phyloP scores from a whole-genome alignment of 2,329 filamentous ascomycete genomes.

The Talaromyces sp. region DNA sequence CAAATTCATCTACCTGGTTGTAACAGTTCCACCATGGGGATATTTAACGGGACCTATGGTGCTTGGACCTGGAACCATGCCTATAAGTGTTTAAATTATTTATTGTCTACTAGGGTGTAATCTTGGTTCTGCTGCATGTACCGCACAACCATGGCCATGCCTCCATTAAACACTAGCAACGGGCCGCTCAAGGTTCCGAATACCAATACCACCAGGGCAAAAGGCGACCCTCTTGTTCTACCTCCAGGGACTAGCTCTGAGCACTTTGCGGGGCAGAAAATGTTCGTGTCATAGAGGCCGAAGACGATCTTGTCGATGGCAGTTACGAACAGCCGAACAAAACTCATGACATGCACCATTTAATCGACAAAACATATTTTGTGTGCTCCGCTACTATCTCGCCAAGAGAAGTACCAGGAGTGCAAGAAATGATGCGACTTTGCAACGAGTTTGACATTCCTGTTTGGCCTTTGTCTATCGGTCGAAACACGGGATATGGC shows the following conservation, averaged over 20 bases:
- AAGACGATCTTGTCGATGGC: slow-evolving; percentile 12
- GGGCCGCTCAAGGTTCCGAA: not conserved
- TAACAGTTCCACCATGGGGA: too few relatives aligned
- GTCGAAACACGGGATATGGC: slow-evolving; percentile 46
- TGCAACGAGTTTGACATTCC: slow-evolving; percentile 30
- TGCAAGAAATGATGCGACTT: slow-evolving; percentile 14
- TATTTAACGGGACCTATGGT: too few relatives aligned
- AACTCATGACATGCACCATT: slow-evolving; percentile 36
- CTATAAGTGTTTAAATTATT: too few relatives aligned
- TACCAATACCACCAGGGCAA: not conserved
- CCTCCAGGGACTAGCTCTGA: not conserved
- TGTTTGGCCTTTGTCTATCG: slow-evolving; percentile 31
- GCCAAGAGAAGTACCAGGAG: slow-evolving; percentile 14
- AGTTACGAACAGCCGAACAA: slow-evolving; percentile 29
- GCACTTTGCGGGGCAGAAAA: slow-evolving; percentile 15
- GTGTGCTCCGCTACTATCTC: slow-evolving; percentile 39
- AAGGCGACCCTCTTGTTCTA: not conserved
- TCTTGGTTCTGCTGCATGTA: too few relatives aligned
- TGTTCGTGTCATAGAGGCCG: slow-evolving; percentile 17
- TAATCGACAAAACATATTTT: slow-evolving; percentile 41
- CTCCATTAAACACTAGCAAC: not conserved
- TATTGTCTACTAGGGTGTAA: too few relatives aligned
- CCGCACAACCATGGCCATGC: not conserved
- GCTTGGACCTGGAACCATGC: too few relatives aligned
- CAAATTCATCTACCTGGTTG: too few relatives aligned